phyloP scores from a whole-genome alignment of 352 stramenopile genomes.

The Pythium pyrilobum region DNA sequence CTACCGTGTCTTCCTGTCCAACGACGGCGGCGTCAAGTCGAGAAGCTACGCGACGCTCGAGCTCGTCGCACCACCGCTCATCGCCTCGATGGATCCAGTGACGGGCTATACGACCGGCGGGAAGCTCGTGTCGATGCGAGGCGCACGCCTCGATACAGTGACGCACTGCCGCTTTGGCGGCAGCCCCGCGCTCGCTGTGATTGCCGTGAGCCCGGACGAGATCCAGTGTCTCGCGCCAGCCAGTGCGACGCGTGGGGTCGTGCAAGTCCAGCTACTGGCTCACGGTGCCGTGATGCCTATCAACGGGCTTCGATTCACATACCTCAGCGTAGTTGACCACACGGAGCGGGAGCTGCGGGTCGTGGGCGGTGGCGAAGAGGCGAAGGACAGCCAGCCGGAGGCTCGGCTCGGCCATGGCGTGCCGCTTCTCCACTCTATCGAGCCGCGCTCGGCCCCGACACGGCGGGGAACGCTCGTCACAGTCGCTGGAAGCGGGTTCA shows the following conservation, averaged over 20 bases:
- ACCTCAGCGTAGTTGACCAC: slow-evolving; percentile 21
- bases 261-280: slow-evolving; percentile 37
- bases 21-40: slow-evolving; percentile 43
- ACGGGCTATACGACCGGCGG: slow-evolving; percentile 32
- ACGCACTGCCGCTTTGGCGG: slow-evolving; percentile 72
- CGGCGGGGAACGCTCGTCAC: slow-evolving; percentile 58
- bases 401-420: background rate
- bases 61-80: slow-evolving; percentile 42
- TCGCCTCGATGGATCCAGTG: slow-evolving; percentile 30
- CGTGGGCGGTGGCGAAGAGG: background rate
- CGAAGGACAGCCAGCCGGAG: background rate
- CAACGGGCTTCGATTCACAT: slow-evolving; percentile 36
- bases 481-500: slow-evolving; percentile 76
- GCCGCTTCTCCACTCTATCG: slow-evolving; percentile 17
- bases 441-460: slow-evolving; percentile 8
- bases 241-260: slow-evolving; percentile 21
- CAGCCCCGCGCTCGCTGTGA: slow-evolving; percentile 15
- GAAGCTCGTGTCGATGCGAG: slow-evolving; percentile 33
- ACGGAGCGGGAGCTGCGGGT: slow-evolving; percentile 14
- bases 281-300: slow-evolving; percentile 33
- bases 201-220: slow-evolving; percentile 5
- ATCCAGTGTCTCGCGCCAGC: slow-evolving; percentile 18
- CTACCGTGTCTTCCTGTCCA: slow-evolving; percentile 39
- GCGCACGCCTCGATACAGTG: slow-evolving; percentile 43
- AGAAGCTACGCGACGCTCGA: slow-evolving; percentile 28